phyloP scores from a whole-genome alignment of 257 asterid genomes.

The Scutellaria minor region DNA sequence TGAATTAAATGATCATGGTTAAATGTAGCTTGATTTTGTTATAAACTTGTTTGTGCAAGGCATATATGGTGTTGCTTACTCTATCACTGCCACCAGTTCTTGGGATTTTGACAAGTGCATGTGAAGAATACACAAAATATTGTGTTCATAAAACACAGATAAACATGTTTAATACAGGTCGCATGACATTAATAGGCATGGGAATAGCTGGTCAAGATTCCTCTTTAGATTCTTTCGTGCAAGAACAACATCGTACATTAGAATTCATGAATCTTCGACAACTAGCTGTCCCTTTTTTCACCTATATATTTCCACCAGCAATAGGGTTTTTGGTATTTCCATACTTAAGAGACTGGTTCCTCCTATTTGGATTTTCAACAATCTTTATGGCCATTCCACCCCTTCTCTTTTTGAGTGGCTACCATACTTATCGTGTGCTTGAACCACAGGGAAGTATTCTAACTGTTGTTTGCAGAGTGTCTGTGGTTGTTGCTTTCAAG shows the following conservation, averaged over 20 bases:
- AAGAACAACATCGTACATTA: constrained; percentile 8
- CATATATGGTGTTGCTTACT: constrained; percentile 48
- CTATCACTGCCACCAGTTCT: constrained; percentile 64
- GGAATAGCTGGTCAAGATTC: constrained; percentile 56
- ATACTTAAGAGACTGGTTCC: constrained; percentile 51
- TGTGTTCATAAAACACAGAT: constrained; percentile 51
- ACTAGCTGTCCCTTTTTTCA: background rate
- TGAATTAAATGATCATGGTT: no score
- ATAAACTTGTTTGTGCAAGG: constrained; percentile 40
- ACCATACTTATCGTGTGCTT: background rate
- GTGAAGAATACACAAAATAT: constrained; percentile 38
- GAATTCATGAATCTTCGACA: no score
- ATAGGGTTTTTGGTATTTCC: constrained; percentile 52
- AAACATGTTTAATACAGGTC: constrained; percentile 48
- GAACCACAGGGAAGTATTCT: constrained; percentile 42
- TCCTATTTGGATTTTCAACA: constrained; percentile 59
- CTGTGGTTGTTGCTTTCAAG: constrained; percentile 41
- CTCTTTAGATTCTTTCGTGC: constrained; percentile 39
- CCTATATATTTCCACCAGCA: background rate
- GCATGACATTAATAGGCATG: constrained; percentile 49
- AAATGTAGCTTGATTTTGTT: background rate
- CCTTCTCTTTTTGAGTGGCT: constrained; percentile 42
- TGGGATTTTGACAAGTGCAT: constrained; percentile 40
- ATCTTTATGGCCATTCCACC: constrained; percentile 41
- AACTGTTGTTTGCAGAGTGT: constrained; percentile 44